Conservation (phyloP, 192 early-diverging fungal species). For the Coemansia sp. region DNA sequence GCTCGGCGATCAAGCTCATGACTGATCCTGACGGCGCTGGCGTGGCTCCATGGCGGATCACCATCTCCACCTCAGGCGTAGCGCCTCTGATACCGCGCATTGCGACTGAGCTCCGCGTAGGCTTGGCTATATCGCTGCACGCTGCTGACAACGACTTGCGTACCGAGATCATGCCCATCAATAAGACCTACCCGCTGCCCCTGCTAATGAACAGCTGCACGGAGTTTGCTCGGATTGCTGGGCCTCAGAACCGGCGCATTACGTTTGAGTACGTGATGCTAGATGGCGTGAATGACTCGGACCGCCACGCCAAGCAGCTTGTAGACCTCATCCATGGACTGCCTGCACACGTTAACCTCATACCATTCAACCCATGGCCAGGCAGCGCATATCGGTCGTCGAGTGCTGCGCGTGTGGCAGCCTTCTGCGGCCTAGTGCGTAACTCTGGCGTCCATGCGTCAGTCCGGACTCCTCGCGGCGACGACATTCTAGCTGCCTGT, state of each 20-base stretch:
- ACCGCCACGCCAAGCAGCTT: constrained; percentile 69
- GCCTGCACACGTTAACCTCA: constrained; percentile 78
- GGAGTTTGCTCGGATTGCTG: constrained; percentile 62
- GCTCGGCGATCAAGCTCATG: constrained; percentile 62
- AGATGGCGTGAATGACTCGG: constrained; percentile 79
- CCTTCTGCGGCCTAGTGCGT: constrained; percentile 61
- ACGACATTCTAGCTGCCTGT: constrained; percentile 84
- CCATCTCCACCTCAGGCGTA: constrained; percentile 83
- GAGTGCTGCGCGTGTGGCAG: constrained; percentile 58
- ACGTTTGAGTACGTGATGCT: constrained; percentile 96
- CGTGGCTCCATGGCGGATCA: constrained; percentile 77
- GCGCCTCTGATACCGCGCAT: constrained; percentile 81
- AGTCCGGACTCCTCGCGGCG: constrained; percentile 66
- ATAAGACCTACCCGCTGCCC: constrained; percentile 79
- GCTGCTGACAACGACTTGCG: constrained; percentile 78
- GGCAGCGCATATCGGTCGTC: constrained; percentile 72
- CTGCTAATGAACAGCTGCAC: constrained; percentile 73
- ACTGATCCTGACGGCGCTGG: constrained; percentile 64
- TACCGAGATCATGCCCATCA: constrained; percentile 81
- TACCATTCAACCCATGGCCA: constrained; percentile 89
- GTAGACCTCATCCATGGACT: constrained; percentile 65
- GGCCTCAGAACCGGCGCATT: constrained; percentile 67
- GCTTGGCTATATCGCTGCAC: constrained; percentile 85
- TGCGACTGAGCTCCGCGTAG: constrained; percentile 69
- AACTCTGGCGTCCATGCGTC: constrained; percentile 62